Percentiles rank a stretch among this genome's conserved stretches.
Conservation (phyloP, 352 stramenopile species). For the Ophiocytium majus region DNA sequence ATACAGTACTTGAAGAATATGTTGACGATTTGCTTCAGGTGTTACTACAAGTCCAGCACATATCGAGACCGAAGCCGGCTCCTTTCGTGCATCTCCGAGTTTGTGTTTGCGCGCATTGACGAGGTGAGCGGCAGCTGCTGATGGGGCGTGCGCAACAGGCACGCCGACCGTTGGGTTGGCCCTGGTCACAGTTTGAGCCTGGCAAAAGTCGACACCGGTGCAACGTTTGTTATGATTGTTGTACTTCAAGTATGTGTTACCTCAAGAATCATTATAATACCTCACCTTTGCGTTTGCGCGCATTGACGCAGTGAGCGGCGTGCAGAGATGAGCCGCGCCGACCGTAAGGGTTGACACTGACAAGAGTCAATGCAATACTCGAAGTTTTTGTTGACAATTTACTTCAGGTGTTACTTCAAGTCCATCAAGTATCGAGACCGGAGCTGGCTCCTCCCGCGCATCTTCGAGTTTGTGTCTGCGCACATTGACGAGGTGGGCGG, state of each 20-base stretch:
- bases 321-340: not conserved
- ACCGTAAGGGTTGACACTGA: not conserved
- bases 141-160: not conserved
- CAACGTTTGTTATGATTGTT: too few species aligned
- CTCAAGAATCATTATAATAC: too few species aligned
- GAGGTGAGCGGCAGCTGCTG: conserved; percentile 26
- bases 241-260: too few species aligned
- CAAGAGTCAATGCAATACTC: not conserved
- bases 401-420: not conserved
- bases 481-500: conserved; percentile 40
- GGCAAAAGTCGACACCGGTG: too few species aligned
- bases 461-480: conserved; percentile 45
- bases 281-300: conserved; percentile 40
- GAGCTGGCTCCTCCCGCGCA: conserved; percentile 24
- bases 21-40: not conserved
- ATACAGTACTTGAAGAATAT: not conserved
- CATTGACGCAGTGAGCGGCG: conserved; percentile 38
- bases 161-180: not conserved
- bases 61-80: not conserved
- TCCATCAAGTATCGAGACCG: not conserved
- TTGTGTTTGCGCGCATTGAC: conserved; percentile 40
- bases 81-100: conserved; percentile 38
- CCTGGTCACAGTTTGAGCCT: not conserved
- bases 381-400: not conserved
- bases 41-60: not conserved